Percentiles rank a stretch among this genome's conserved stretches.
Evolutionary conservation across 2,329 filamentous ascomycete genomes (phyloP).

Genomic region (Claviceps capensis): DNA sequence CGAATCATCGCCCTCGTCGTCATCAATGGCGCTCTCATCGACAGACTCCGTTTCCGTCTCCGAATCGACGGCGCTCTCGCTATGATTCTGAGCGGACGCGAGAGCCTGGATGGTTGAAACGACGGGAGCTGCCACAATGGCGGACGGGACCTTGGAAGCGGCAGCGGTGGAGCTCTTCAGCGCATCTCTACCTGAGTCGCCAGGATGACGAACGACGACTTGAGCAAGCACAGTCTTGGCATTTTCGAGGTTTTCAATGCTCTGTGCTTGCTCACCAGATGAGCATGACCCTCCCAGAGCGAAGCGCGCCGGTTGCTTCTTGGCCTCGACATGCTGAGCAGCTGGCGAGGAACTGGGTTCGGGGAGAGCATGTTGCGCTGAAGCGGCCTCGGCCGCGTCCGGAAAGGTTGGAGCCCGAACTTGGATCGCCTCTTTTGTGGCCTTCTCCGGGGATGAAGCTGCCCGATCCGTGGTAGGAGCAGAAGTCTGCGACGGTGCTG

Average conservation of each 20-base stretch:
- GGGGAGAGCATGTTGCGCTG: slow-evolving; percentile 42
- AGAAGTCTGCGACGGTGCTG: slow-evolving; percentile 20
- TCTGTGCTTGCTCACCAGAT: slow-evolving; percentile 44
- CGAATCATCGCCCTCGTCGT: slow-evolving; percentile 53
- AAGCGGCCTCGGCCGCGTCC: slow-evolving; percentile 33
- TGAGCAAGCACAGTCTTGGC: slow-evolving; percentile 17
- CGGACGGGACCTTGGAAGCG: no score
- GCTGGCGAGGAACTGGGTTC: slow-evolving; percentile 43
- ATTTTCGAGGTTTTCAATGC: slow-evolving; percentile 25
- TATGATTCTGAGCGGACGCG: slow-evolving; percentile 47
- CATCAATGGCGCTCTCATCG: slow-evolving; percentile 72
- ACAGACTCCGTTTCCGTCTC: slow-evolving; percentile 48
- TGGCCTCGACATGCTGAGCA: slow-evolving; percentile 54
- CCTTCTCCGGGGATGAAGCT: no score
- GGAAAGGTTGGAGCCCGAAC: slow-evolving; percentile 51
- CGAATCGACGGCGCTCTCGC: slow-evolving; percentile 19
- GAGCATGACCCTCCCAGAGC: slow-evolving; percentile 70
- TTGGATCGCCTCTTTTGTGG: slow-evolving; percentile 31
- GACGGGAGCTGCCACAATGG: slow-evolving; percentile 15
- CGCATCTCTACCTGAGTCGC: slow-evolving; percentile 62
- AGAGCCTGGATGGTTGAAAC: slow-evolving; percentile 51
- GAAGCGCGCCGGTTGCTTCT: slow-evolving; percentile 49
- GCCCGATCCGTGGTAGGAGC: slow-evolving; percentile 8
- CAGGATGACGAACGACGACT: slow-evolving; percentile 35
- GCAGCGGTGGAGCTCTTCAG: slow-evolving; percentile 37